Conservation (phyloP, 139 green algal species). For the Chlorella sorokiniana region DNA sequence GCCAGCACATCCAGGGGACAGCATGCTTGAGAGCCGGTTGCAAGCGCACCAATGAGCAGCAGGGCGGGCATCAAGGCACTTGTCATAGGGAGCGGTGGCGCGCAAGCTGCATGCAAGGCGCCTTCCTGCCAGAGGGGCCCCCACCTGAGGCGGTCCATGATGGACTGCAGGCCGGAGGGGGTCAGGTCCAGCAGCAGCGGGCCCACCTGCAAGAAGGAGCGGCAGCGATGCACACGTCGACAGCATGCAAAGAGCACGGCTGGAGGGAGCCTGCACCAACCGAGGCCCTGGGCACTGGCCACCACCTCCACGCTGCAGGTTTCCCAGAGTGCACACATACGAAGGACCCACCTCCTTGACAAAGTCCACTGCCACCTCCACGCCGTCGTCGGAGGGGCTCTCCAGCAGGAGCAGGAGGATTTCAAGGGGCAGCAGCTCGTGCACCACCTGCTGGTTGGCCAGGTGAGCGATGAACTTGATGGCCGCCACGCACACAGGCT, state of each 20-base stretch:
- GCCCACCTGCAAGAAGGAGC: slow-evolving; percentile 26
- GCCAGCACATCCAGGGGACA: background rate
- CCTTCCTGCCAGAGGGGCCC: background rate
- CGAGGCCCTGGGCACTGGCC: too few species aligned
- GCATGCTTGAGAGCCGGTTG: background rate
- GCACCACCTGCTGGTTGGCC: slow-evolving; percentile 87
- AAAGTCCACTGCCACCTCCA: slow-evolving; percentile 89
- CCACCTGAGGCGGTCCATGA: slow-evolving; percentile 90
- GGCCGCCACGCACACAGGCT: slow-evolving; percentile 83
- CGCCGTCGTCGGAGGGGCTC: slow-evolving; percentile 85
- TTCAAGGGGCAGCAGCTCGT: slow-evolving; percentile 93
- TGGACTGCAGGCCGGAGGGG: slow-evolving; percentile 36
- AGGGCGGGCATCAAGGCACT: too few species aligned
- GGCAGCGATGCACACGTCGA: too few species aligned
- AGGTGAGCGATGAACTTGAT: slow-evolving; percentile 93
- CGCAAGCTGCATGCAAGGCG: too few species aligned
- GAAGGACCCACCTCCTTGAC: slow-evolving; percentile 43
- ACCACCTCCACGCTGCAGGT: too few species aligned
- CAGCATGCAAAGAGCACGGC: too few species aligned
- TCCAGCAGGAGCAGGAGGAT: slow-evolving; percentile 94
- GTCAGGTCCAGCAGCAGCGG: slow-evolving; percentile 51
- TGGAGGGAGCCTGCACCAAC: too few species aligned
- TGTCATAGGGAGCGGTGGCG: too few species aligned
- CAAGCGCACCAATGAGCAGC: background rate
- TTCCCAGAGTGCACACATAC: background rate